These are phyloP conservation scores for Prillingera fragicola DNA, from an alignment of 1,284 basidiomycete species.

Conservation along the genomic window DNA sequence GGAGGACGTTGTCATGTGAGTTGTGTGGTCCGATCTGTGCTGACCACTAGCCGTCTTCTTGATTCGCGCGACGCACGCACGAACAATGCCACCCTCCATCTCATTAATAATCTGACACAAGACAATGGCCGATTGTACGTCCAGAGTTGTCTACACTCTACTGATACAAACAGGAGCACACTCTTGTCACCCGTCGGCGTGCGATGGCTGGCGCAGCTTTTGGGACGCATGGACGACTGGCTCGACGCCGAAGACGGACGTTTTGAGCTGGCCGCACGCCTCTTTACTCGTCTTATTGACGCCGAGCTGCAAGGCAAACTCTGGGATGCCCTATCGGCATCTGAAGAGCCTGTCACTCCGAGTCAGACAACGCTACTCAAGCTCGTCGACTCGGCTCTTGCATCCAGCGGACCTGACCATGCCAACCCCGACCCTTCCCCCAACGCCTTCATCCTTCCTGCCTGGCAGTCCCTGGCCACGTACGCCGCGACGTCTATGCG, in stretches of 20 bases:
- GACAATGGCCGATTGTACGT: conserved; percentile 59
- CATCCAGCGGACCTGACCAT: conserved; percentile 6
- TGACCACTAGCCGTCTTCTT: conserved; percentile 60
- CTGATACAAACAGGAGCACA: conserved; percentile 1
- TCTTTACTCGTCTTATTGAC: conserved; percentile 49
- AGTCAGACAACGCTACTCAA: conserved; percentile 80
- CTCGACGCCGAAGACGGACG: conserved; percentile 60
- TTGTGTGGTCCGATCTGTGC: not conserved
- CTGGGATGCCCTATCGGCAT: conserved; percentile 7
- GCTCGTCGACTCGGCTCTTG: conserved; percentile 72
- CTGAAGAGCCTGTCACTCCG: conserved; percentile 68
- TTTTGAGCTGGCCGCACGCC: conserved; percentile 67
- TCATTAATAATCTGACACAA: conserved; percentile 66
- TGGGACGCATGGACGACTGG: conserved; percentile 55
- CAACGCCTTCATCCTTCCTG: conserved; percentile 21
- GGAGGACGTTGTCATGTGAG: conserved; percentile 63
- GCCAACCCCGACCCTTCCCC: conserved; percentile 8
- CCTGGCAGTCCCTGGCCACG: conserved; percentile 16
- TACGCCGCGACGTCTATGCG: conserved; percentile 28
- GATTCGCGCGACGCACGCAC: conserved; percentile 61
- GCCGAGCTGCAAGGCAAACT: conserved; percentile 30
- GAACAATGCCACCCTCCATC: conserved; percentile 60
- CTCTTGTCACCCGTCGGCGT: conserved; percentile 20
- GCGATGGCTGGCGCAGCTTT: conserved; percentile 50
- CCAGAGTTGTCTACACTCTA: not conserved